Percentiles rank a stretch among this genome's conserved stretches.
phyloP scores from a whole-genome alignment of 805 yeast genomes.

The Ogataea saltuana region DNA sequence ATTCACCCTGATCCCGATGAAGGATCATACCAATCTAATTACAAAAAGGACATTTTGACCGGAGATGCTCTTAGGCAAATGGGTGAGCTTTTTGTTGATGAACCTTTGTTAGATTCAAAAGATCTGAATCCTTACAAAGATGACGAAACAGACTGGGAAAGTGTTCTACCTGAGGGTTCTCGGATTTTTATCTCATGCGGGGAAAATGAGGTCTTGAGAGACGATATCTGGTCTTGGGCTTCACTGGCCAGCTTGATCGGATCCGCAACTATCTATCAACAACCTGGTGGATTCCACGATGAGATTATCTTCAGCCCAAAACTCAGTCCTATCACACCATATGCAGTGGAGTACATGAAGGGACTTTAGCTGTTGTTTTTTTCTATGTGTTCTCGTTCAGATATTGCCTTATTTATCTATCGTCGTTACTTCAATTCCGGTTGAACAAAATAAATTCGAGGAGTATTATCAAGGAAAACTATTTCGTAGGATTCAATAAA shows the following conservation, averaged over 20 bases:
- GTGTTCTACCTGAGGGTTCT: constrained; percentile 3
- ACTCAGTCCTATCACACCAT: constrained; percentile 7
- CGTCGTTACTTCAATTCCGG: too few relatives aligned
- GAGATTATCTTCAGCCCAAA: constrained; percentile 8
- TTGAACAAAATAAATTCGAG: too few relatives aligned
- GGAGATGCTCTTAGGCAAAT: constrained; percentile 4
- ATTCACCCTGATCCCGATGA: constrained; percentile 8
- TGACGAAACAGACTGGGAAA: constrained; percentile 8
- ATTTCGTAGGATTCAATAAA: too few relatives aligned
- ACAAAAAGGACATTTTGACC: constrained; percentile 9
- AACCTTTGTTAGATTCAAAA: constrained; percentile 8
- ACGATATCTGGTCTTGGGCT: constrained; percentile 5
- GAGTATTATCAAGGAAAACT: too few relatives aligned
- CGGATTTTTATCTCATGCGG: constrained; percentile 7
- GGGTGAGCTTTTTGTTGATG: constrained; percentile 9
- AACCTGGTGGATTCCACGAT: constrained; percentile 10
- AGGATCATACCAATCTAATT: constrained; percentile 5
- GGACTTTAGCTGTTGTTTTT: not conserved
- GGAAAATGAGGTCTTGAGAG: constrained; percentile 9
- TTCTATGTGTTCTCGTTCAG: too few relatives aligned
- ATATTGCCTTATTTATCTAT: too few relatives aligned
- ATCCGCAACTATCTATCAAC: constrained; percentile 5
- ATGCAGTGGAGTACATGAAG: constrained; percentile 5
- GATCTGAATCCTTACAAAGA: constrained; percentile 11
- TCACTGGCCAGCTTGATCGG: constrained; percentile 5